Evolutionary conservation across 2,329 filamentous ascomycete genomes (phyloP).

Genomic region (Didymella glomerata): DNA sequence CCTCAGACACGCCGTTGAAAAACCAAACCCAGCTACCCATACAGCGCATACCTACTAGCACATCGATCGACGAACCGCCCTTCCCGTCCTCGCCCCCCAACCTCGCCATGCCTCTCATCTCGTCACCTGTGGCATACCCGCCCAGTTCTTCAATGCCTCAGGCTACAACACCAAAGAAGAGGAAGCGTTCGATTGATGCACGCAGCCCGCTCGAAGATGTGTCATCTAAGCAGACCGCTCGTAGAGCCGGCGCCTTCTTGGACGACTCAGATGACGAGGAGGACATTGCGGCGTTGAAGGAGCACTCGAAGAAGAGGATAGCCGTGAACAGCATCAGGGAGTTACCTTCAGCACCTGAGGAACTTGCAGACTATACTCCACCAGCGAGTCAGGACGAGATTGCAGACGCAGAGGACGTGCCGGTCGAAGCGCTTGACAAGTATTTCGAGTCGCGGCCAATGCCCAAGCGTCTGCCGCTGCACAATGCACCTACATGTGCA

Average conservation of each 20-base stretch:
- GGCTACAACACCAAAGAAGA: conserved; percentile 50
- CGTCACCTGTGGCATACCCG: conserved; percentile 67
- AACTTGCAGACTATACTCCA: conserved; percentile 41
- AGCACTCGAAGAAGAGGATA: conserved; percentile 49
- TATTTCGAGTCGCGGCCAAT: conserved; percentile 39
- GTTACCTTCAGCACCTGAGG: conserved; percentile 35
- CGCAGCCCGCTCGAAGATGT: conserved; percentile 48
- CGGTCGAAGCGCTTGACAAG: conserved; percentile 41
- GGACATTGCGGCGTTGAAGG: conserved; percentile 50
- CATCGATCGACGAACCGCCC: conserved; percentile 20
- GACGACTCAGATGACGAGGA: conserved; percentile 56
- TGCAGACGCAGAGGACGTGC: conserved; percentile 40
- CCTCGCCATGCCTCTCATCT: conserved; percentile 68
- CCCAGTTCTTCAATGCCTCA: conserved; percentile 57
- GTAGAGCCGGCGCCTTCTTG: conserved; percentile 48
- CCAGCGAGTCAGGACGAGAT: conserved; percentile 47
- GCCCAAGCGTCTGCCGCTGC: conserved; percentile 23
- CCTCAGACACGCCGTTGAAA: conserved; percentile 46
- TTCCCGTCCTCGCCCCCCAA: conserved; percentile 57
- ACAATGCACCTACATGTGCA: conserved; percentile 26
- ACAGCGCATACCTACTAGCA: conserved; percentile 23
- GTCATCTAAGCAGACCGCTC: conserved; percentile 45
- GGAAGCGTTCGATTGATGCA: conserved; percentile 43
- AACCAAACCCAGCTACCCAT: conserved; percentile 21
- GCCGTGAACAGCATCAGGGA: conserved; percentile 42